A percentile compares a stretch with the other conserved stretches of the same genome.
These are phyloP conservation scores for Epichloe glyceriae DNA, from an alignment of 2,329 filamentous ascomycete genomes.

Conservation along the genomic window DNA sequence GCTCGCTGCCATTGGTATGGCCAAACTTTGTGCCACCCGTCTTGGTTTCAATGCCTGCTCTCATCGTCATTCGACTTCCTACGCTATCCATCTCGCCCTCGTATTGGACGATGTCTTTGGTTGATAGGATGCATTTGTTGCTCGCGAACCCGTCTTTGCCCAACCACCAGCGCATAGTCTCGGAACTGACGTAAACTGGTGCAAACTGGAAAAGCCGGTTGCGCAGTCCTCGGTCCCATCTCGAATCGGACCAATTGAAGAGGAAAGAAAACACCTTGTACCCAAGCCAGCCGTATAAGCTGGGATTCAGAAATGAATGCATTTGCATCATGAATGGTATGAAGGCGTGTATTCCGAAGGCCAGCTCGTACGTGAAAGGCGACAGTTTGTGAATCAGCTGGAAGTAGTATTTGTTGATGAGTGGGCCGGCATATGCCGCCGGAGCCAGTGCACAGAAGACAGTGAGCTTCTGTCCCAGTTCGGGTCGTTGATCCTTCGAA, in stretches of 20 bases:
- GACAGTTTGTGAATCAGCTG: constrained; percentile 79
- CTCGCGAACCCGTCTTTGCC: constrained; percentile 66
- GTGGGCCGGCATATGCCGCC: constrained; percentile 75
- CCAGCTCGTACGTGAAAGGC: constrained; percentile 59
- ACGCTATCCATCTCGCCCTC: constrained; percentile 49
- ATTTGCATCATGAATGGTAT: constrained; percentile 89
- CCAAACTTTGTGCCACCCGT: neutral
- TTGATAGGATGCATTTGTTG: constrained; percentile 79
- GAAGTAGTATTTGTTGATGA: constrained; percentile 81
- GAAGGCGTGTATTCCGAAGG: constrained; percentile 88
- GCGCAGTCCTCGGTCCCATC: constrained; percentile 72
- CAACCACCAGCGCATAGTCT: constrained; percentile 94
- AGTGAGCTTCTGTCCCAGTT: constrained; percentile 67
- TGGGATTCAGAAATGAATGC: constrained; percentile 51
- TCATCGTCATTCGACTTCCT: neutral
- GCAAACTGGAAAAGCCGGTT: constrained; percentile 85
- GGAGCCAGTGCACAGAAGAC: constrained; percentile 88
- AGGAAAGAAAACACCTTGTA: constrained; percentile 84
- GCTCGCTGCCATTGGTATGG: neutral
- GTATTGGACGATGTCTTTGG: constrained; percentile 51
- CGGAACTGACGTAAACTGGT: constrained; percentile 78
- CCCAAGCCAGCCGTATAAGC: constrained; percentile 66
- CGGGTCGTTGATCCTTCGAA: constrained; percentile 79
- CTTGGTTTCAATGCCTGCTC: neutral
- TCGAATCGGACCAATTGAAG: constrained; percentile 72